These are phyloP conservation scores for Domatiomyces globalis DNA, from an alignment of 2,329 filamentous ascomycete species.

Conservation along the genomic window DNA sequence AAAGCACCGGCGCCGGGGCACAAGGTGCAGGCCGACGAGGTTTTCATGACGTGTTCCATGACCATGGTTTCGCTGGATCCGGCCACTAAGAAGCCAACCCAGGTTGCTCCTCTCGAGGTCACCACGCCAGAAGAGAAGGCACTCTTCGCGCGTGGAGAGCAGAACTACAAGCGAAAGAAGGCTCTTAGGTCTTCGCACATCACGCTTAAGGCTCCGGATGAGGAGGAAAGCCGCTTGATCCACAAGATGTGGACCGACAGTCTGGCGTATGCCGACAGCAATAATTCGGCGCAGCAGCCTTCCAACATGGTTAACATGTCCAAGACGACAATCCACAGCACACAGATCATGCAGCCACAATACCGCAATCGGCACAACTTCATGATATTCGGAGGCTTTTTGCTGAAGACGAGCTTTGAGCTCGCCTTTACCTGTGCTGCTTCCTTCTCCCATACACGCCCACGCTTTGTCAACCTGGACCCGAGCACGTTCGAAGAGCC, in stretches of 20 bases:
- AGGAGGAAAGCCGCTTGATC: constrained; percentile 56
- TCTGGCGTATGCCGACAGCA: constrained; percentile 47
- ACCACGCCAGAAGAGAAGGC: constrained; percentile 52
- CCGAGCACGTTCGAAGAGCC: constrained; percentile 63
- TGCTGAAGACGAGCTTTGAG: constrained; percentile 62
- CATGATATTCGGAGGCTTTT: constrained; percentile 66
- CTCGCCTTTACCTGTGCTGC: constrained; percentile 62
- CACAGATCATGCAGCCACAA: constrained; percentile 63
- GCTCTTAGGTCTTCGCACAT: constrained; percentile 46
- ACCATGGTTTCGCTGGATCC: constrained; percentile 66
- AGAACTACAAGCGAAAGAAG: constrained; percentile 54
- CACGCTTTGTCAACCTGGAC: constrained; percentile 58
- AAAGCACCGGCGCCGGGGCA: constrained; percentile 47
- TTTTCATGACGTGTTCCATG: constrained; percentile 58
- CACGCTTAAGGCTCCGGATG: constrained; percentile 53
- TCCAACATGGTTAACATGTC: constrained; percentile 48
- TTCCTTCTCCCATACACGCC: constrained; percentile 53
- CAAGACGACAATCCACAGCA: constrained; percentile 48
- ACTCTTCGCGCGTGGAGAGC: constrained; percentile 49
- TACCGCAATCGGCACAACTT: constrained; percentile 51
- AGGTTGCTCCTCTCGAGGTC: constrained; percentile 46
- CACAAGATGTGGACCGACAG: constrained; percentile 61
- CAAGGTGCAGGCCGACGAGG: constrained; percentile 41
- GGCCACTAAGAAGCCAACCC: constrained; percentile 49
- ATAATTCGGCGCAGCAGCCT: constrained; percentile 40